Evolutionary conservation across 495 filamentous ascomycete species (phyloP), one percentile per base, ranked within the genome.

Genomic region (Talaromyces liani): DNA sequence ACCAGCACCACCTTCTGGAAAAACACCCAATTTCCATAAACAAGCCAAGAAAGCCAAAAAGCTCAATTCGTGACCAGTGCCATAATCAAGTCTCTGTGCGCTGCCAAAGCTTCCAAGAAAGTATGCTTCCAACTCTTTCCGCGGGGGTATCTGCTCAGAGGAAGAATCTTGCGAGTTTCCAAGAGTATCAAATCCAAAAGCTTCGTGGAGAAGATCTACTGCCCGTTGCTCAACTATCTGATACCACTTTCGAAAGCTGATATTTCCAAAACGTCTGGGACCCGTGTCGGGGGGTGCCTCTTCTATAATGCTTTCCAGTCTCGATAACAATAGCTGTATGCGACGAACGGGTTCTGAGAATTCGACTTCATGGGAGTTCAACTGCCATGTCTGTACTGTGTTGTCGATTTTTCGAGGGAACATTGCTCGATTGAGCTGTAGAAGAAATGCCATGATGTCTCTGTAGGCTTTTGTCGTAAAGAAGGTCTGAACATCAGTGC

Each of bases 21-120:
- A 98, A 25, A 81, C 87, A 47, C 88, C 87, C 3, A 98, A 80
- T 70, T 95, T 96, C 93, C 93, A 99, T 4, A 97, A 79, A 47
- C 88, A 87, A 18, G 85, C 92, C 20, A 98, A 71, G 68, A 98
- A 99, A 18, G 93, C 93, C 14, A 97, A 74, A 68, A 98, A 98
- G 75, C 89, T 94, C 58, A 98, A 74, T 72, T 98, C 94, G 74
- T 98, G 94, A 1, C 94, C 94, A 6, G 95, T 97, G 0, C 94
- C 94, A 72, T 96, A 98, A 73, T 98, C 94, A 51, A 98, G 79
- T 36, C 94, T 81, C 68, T 96, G 91, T 1, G 89, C 69, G 68
- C 92, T 97, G 1, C 94, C 94, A 79, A 93, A 98, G 41, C 86
- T 87, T 20, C 91, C 92, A 16, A 95, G 68, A 7, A 99, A 85